Conservation (phyloP, 1,284 basidiomycete genomes). For the Boletus semigastroideus region DNA sequence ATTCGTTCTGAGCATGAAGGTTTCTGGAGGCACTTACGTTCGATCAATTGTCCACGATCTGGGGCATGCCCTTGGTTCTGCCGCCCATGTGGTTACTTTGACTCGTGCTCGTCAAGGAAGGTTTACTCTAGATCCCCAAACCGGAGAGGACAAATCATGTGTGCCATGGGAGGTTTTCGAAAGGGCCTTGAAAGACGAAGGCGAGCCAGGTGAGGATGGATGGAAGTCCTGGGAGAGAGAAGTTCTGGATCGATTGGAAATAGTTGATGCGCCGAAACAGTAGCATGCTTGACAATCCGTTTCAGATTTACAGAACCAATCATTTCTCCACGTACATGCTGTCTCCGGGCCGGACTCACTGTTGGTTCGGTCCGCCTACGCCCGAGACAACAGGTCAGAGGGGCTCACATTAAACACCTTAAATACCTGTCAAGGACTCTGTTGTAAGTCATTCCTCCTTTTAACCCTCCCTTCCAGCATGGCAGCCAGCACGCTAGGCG, state of each 20-base stretch:
- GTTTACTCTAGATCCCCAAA: constrained; percentile 57
- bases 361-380: constrained; percentile 14
- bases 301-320: neutral
- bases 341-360: constrained; percentile 6
- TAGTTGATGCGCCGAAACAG: constrained; percentile 42
- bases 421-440: constrained; percentile 6
- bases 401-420: constrained; percentile 1
- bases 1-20: constrained; percentile 89
- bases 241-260: constrained; percentile 59
- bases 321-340: neutral
- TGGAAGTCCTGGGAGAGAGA: constrained; percentile 72
- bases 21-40: constrained; percentile 96
- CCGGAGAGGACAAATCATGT: constrained; percentile 45
- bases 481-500: constrained; percentile 34
- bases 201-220: constrained; percentile 59
- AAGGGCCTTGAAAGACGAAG: constrained; percentile 55
- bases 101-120: constrained; percentile 83
- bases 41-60: constrained; percentile 91
- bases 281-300: constrained; percentile 1
- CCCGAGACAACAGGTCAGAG: neutral
- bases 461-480: constrained; percentile 15
- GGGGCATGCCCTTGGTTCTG: constrained; percentile 77
- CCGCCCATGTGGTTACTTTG: constrained; percentile 89
- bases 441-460: neutral
- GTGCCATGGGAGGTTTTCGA: constrained; percentile 82